Base-by-base conservation (phyloP, 2,329 filamentous ascomycete genomes). In the Pseudopyricularia cyperi region DNA sequence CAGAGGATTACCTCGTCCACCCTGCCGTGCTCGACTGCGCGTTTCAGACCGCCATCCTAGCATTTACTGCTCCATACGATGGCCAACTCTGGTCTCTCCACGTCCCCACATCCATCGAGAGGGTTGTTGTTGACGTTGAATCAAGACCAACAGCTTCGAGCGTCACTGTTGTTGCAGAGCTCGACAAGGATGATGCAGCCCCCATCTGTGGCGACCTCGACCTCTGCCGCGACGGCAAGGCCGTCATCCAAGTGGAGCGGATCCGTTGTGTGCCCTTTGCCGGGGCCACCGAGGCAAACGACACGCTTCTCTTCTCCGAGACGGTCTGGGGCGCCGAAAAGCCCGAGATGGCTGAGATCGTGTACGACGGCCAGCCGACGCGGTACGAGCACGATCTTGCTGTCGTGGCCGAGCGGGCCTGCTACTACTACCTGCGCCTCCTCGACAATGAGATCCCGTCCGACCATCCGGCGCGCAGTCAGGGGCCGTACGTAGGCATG, bases 21-120 rank as follows among this genome's bases (percentile, higher is more conserved):
- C 67, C 68, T 0, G 62, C 56, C 1, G 55, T 60, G 2, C 57
- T 71, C 0, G 68, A 70, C 44, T 57, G 57, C 1, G 63, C 64
- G 2, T 61, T 71, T 51, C 69, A 71, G 52, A 55, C 62, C 7
- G 53, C 62, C 7, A 58, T 69, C 7, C 56, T 61, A 1, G 65
- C 67, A 2, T 62, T 59, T 46, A 60, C 60, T 7, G 62, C 56
- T 24, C 68, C 68, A 0, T 60, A 60, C 0, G 64, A 67, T 34
- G 65, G 61, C 3, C 57, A 56, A 6, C 57, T 71, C 7, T 63
- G 61, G 58, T 53, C 61, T 1, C 56, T 64, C 2, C 61, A 65
- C 49, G 53, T 69, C 2, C 65, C 66, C 3, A 61, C 57, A 0
- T 11, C 26, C n/a, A 35, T 59, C n/a, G 46, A 52, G 28, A 50